phyloP scores from a whole-genome alignment of 805 yeast genomes.

The Priceomyces medius region DNA sequence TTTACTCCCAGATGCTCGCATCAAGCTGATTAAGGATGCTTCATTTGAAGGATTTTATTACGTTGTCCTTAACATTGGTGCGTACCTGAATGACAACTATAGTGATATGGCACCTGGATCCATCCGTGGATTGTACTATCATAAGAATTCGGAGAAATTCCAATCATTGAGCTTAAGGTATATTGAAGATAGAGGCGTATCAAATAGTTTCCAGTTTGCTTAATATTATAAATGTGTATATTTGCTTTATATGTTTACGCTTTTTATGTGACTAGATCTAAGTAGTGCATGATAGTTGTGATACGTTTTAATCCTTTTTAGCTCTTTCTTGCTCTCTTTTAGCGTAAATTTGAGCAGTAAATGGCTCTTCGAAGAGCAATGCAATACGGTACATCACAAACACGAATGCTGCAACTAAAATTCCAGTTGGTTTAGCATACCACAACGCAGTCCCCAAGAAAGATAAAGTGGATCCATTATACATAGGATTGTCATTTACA shows the following conservation, averaged over 20 bases:
- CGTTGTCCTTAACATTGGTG: constrained; percentile 71
- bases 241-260: background rate
- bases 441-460: constrained; percentile 89
- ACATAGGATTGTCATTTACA: constrained; percentile 92
- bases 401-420: constrained; percentile 70
- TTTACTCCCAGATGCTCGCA: constrained; percentile 72
- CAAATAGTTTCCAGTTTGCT: constrained; percentile 26
- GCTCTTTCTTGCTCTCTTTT: constrained; percentile 49
- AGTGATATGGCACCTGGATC: constrained; percentile 51
- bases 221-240: constrained; percentile 7
- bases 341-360: constrained; percentile 90
- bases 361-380: constrained; percentile 89
- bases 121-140: constrained; percentile 80
- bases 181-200: constrained; percentile 47
- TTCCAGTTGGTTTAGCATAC: constrained; percentile 88
- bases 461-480: constrained; percentile 85
- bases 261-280: background rate
- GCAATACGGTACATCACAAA: constrained; percentile 82
- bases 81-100: constrained; percentile 4
- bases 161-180: constrained; percentile 71
- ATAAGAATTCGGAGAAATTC: constrained; percentile 70
- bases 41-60: constrained; percentile 93
- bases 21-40: constrained; percentile 66
- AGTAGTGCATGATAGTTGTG: background rate
- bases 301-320: constrained; percentile 2